Evolutionary conservation across 768 basidiomycete genomes (phyloP).

Genomic region (Scleroderma citrinum): DNA sequence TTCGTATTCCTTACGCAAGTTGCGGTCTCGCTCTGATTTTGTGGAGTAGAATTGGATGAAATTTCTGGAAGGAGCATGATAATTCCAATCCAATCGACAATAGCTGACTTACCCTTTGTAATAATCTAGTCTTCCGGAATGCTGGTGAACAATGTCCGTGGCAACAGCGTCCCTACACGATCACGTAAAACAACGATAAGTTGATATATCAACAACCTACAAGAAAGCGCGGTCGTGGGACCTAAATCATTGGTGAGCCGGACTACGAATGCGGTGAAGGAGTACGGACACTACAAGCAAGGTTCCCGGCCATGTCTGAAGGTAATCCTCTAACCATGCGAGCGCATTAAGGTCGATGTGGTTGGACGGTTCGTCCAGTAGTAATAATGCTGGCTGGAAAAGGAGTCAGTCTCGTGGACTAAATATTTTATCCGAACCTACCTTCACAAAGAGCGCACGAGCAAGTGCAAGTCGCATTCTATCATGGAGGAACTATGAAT

Average conservation of each 20-base stretch:
- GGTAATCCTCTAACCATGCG: conserved; percentile 96
- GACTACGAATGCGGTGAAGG: background rate
- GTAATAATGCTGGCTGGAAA: conserved; percentile 60
- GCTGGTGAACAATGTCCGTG: conserved; percentile 97
- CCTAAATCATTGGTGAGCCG: conserved; percentile 32
- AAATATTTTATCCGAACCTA: conserved; percentile 14
- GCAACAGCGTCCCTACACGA: conserved; percentile 79
- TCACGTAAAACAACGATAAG: background rate
- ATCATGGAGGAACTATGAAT: background rate
- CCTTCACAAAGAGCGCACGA: conserved; percentile 94
- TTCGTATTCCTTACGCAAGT: conserved; percentile 92
- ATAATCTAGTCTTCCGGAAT: conserved; percentile 89
- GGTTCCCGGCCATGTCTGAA: conserved; percentile 92
- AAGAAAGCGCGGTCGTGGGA: conserved; percentile 98
- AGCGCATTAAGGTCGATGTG: conserved; percentile 95
- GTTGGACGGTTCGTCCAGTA: conserved; percentile 95
- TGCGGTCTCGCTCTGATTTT: conserved; percentile 90
- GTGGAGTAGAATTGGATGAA: conserved; percentile 99
- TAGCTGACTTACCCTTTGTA: conserved; percentile 73
- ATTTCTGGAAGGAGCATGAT: conserved; percentile 47
- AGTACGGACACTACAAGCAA: conserved; percentile 79
- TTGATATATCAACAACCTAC: conserved; percentile 32
- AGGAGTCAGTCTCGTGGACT: conserved; percentile 5
- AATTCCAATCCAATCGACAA: background rate
- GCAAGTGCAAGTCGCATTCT: conserved; percentile 97